Conservation (phyloP, 805 yeast genomes). For the Kregervanrija fluxuum region DNA sequence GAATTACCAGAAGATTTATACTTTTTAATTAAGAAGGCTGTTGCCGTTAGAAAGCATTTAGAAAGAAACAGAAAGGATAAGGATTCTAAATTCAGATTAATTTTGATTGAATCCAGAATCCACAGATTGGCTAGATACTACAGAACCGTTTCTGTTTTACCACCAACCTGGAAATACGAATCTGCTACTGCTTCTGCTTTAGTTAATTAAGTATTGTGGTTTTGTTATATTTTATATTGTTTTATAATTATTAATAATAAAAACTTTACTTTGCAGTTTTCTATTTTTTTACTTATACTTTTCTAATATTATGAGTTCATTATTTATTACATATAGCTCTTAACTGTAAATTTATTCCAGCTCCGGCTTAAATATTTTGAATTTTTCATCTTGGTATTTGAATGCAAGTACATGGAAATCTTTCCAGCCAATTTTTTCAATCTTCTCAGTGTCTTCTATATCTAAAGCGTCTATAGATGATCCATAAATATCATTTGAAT, state of each 20-base stretch:
- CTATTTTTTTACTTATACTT: background rate
- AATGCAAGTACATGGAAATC: slow-evolving; percentile 40
- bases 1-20: slow-evolving; percentile 99
- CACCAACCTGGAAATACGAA: slow-evolving; percentile 99
- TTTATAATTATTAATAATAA: slow-evolving; percentile 13
- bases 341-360: background rate
- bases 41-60: slow-evolving; percentile 98
- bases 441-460: slow-evolving; percentile 19
- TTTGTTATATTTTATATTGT: slow-evolving; percentile 13
- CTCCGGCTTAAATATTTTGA: slow-evolving; percentile 20
- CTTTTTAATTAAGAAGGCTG: slow-evolving; percentile 99
- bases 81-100: slow-evolving; percentile 99
- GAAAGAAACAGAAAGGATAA: slow-evolving; percentile 99
- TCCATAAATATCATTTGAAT: slow-evolving; percentile 19
- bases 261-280: background rate
- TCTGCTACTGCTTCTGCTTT: slow-evolving; percentile 99
- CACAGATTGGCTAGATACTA: slow-evolving; percentile 99
- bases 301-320: background rate
- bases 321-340: background rate
- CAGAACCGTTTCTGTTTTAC: slow-evolving; percentile 98
- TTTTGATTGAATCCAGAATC: slow-evolving; percentile 99
- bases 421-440: slow-evolving; percentile 26
- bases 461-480: slow-evolving; percentile 15
- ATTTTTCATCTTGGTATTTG: slow-evolving; percentile 31
- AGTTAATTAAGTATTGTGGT: slow-evolving; percentile 67